Evolutionary conservation across 441 rosid genomes (phyloP).

Genomic region (Erodium moschatum): DNA sequence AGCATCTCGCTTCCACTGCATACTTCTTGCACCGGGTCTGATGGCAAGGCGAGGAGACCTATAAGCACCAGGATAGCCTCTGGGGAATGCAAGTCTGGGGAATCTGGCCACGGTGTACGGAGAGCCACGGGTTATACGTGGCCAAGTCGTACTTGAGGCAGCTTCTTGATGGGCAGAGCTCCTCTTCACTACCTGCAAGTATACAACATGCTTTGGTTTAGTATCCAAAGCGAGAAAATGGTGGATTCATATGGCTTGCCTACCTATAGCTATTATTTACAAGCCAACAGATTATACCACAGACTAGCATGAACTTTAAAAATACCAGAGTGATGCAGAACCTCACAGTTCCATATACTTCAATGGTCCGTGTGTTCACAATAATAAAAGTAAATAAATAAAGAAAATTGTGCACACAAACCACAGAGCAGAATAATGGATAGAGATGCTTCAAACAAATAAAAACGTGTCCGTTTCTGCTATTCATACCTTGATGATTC

Average conservation of each 20-base stretch:
- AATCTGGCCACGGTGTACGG: conserved; percentile 46
- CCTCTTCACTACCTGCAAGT: conserved; percentile 62
- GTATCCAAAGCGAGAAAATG: neutral
- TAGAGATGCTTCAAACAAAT: conserved; percentile 4
- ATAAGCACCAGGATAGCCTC: conserved; percentile 48
- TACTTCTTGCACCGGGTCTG: conserved; percentile 70
- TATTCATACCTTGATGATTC: conserved; percentile 66
- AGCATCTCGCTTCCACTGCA: conserved; percentile 92
- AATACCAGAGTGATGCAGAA: too few relatives aligned
- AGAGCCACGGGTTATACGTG: conserved; percentile 39
- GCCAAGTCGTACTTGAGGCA: conserved; percentile 46
- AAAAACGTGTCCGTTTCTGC: neutral
- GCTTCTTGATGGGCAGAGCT: conserved; percentile 48
- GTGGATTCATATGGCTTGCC: neutral
- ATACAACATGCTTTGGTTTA: conserved; percentile 15
- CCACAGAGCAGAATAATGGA: too few relatives aligned
- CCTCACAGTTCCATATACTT: too few relatives aligned
- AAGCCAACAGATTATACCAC: neutral
- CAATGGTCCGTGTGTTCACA: too few relatives aligned
- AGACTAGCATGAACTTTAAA: neutral
- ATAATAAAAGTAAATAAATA: too few relatives aligned
- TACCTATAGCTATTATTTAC: neutral
- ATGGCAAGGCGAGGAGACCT: conserved; percentile 42
- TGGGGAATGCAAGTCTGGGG: conserved; percentile 46
- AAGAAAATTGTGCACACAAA: too few relatives aligned